Conservation (phyloP, 2,329 filamentous ascomycete species). For the Mycosphaerella arachidis region DNA sequence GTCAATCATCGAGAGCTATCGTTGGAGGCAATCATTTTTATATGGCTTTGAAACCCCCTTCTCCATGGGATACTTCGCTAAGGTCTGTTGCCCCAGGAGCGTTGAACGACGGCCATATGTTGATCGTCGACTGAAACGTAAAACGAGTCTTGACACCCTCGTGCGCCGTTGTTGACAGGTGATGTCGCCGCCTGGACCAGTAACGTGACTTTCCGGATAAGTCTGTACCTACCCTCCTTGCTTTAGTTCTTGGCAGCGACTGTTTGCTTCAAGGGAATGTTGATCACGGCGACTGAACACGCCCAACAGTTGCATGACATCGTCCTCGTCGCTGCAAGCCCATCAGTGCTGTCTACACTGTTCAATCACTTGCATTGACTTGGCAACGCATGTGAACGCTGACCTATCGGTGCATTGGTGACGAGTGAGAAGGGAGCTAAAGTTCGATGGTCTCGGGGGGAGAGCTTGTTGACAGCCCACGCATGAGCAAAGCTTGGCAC, state of each 20-base stretch:
- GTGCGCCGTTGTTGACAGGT: not conserved
- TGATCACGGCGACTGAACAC: not conserved
- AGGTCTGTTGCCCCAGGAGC: too few relatives aligned
- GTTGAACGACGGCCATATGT: too few relatives aligned
- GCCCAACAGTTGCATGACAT: not conserved
- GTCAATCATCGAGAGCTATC: too few relatives aligned
- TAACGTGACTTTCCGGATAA: not conserved
- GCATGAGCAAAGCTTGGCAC: not conserved
- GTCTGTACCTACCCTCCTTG: not conserved
- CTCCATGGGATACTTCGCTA: too few relatives aligned
- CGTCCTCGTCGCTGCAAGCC: not conserved
- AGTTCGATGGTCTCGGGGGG: not conserved
- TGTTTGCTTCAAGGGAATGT: constrained; percentile 1
- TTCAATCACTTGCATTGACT: not conserved
- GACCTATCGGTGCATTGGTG: not conserved
- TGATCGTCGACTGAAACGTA: not conserved
- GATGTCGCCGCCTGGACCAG: not conserved
- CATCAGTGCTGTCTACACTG: not conserved
- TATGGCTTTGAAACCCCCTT: too few relatives aligned
- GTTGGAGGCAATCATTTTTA: too few relatives aligned
- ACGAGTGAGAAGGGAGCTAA: not conserved
- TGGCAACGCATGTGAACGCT: not conserved
- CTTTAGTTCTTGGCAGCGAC: not conserved
- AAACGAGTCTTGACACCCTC: not conserved
- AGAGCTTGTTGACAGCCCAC: not conserved